Conservation (phyloP, 768 basidiomycete species). For the Tricholoma saponaceum region DNA sequence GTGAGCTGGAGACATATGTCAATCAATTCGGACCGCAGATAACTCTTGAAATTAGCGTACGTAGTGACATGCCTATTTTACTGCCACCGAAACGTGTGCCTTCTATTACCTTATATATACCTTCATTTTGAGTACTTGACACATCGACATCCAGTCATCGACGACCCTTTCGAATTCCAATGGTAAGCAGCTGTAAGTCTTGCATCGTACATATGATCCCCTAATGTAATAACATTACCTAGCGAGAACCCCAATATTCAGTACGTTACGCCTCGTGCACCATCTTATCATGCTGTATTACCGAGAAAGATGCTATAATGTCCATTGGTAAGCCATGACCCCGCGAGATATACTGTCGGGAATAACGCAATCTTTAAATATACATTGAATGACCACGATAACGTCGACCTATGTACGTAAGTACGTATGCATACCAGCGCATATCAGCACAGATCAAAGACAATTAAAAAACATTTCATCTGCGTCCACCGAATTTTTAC, state of each 20-base stretch:
- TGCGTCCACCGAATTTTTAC: conserved; percentile 52
- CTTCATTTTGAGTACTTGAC: neutral
- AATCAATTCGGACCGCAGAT: neutral
- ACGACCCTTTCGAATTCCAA: neutral
- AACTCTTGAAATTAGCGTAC: neutral
- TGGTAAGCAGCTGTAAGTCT: too few relatives aligned
- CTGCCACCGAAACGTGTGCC: neutral
- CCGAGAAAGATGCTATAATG: neutral
- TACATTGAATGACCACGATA: neutral
- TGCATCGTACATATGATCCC: too few relatives aligned
- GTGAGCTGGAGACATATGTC: neutral
- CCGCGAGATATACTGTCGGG: neutral
- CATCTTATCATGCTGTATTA: neutral
- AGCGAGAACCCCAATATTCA: neutral
- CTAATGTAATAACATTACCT: neutral
- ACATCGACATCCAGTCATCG: neutral
- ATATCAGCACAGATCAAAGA: conserved; percentile 30
- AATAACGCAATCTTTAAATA: neutral
- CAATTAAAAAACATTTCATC: conserved; percentile 66
- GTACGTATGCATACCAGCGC: neutral
- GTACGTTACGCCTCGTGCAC: neutral
- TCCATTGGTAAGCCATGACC: too few relatives aligned
- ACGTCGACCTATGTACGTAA: neutral
- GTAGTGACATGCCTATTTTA: neutral
- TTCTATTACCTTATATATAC: neutral